phyloP scores from a whole-genome alignment of 371 early-diverging fungal species.

The Mucor indicus region DNA sequence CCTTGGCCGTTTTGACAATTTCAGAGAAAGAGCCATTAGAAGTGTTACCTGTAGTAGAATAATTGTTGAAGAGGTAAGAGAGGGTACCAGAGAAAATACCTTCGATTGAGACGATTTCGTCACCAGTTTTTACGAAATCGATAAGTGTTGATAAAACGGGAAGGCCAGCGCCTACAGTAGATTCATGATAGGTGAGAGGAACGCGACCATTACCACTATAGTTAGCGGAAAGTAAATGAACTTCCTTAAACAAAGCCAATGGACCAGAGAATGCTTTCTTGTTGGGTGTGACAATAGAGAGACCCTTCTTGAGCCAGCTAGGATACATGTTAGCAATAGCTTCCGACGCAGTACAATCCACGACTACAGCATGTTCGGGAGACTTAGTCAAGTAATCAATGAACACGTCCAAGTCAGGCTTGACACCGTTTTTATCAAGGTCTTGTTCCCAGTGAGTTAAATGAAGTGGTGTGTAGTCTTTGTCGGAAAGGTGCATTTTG shows the following conservation, averaged over 20 bases:
- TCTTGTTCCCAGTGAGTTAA: conserved; percentile 11
- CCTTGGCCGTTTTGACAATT: conserved; percentile 87
- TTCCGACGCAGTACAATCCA: conserved; percentile 90
- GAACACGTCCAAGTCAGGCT: conserved; percentile 52
- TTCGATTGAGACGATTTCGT: conserved; percentile 87
- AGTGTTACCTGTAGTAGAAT: conserved; percentile 60
- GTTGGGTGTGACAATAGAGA: conserved; percentile 94
- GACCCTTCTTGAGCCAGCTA: conserved; percentile 69
- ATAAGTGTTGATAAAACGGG: conserved; percentile 91
- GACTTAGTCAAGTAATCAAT: conserved; percentile 47
- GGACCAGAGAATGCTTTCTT: conserved; percentile 91
- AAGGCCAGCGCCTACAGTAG: conserved; percentile 97
- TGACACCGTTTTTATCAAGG: conserved; percentile 15
- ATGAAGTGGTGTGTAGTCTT: conserved; percentile 30
- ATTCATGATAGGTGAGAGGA: conserved; percentile 81
- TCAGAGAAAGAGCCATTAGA: conserved; percentile 74
- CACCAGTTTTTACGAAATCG: conserved; percentile 90
- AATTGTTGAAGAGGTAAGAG: conserved; percentile 94
- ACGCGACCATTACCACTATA: conserved; percentile 19
- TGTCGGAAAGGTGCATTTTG: conserved; percentile 51
- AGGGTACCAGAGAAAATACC: conserved; percentile 97
- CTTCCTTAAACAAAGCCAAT: conserved; percentile 65
- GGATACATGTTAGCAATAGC: conserved; percentile 79
- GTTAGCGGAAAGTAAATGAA: conserved; percentile 52
- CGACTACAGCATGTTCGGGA: conserved; percentile 59